Conservation (phyloP, 441 rosid species). For the Pelargonium australe region DNA sequence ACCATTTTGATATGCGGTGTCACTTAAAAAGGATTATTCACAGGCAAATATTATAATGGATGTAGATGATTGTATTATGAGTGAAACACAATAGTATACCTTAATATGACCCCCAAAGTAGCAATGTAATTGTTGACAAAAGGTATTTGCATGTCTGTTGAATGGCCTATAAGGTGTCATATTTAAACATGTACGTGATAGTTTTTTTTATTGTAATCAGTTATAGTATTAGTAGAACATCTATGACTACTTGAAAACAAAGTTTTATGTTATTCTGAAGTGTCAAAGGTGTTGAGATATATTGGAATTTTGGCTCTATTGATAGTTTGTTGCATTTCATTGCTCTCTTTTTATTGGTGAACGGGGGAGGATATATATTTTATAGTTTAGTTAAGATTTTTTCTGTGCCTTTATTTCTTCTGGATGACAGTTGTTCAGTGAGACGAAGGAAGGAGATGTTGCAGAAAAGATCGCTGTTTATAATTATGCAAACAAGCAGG, state of each 20-base stretch:
- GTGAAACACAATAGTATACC: too few species aligned
- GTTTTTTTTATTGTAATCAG: too few species aligned
- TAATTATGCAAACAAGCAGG: slow-evolving; percentile 92
- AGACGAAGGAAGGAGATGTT: slow-evolving; percentile 85
- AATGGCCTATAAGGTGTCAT: too few species aligned
- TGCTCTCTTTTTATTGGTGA: neutral
- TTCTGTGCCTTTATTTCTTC: neutral
- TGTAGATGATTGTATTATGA: too few species aligned
- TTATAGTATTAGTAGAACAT: too few species aligned
- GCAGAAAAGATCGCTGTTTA: slow-evolving; percentile 72
- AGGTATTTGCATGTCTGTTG: too few species aligned
- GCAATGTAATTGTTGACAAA: too few species aligned
- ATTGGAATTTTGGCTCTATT: neutral
- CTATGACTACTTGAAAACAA: too few species aligned
- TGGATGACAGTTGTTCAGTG: slow-evolving; percentile 58
- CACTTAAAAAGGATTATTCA: too few species aligned
- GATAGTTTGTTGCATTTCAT: neutral
- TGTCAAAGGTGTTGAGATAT: neutral
- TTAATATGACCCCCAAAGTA: too few species aligned
- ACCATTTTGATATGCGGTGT: neutral
- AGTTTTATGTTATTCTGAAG: neutral
- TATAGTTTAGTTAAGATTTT: neutral
- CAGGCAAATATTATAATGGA: too few species aligned
- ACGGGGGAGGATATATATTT: neutral
- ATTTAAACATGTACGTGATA: too few species aligned